Conservation (phyloP, 2,329 filamentous ascomycete species). For the Camptophora hylomeconis region DNA sequence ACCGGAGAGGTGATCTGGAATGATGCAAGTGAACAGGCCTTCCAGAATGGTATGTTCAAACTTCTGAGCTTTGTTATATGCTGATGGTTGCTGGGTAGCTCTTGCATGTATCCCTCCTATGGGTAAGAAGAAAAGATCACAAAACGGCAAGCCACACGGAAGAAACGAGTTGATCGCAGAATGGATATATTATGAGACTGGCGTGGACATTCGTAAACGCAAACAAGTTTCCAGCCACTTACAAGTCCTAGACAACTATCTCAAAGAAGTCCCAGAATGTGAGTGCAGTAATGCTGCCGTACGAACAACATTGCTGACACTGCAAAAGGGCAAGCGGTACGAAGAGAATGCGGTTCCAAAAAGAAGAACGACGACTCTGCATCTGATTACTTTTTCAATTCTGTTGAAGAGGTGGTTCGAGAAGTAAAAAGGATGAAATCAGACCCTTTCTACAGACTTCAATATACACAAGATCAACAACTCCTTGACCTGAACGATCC, state of each 20-base stretch:
- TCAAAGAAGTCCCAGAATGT: conserved; percentile 41
- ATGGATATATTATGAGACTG: conserved; percentile 43
- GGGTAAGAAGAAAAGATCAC: conserved; percentile 41
- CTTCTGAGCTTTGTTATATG: conserved; percentile 2
- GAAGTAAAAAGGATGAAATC: conserved; percentile 8
- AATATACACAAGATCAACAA: no score
- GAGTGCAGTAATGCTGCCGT: no score
- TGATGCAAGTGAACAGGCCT: conserved; percentile 33
- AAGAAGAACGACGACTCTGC: conserved; percentile 8
- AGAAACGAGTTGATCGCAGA: conserved; percentile 50
- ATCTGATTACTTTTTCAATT: conserved; percentile 11
- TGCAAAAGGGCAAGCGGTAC: no score
- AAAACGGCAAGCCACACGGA: conserved; percentile 41
- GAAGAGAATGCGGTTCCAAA: no score
- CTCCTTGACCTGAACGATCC: no score
- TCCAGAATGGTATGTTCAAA: conserved; percentile 30
- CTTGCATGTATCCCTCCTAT: conserved; percentile 44
- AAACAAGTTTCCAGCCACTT: conserved; percentile 54
- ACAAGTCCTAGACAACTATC: conserved; percentile 46
- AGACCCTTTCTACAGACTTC: no score
- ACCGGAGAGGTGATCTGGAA: conserved; percentile 33
- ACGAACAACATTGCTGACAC: no score
- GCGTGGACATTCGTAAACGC: conserved; percentile 36
- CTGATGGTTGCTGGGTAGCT: conserved; percentile 22
- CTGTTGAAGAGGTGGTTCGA: conserved; percentile 13